Conservation (phyloP, 192 early-diverging fungal species). For the Entomortierella beljakovae region DNA sequence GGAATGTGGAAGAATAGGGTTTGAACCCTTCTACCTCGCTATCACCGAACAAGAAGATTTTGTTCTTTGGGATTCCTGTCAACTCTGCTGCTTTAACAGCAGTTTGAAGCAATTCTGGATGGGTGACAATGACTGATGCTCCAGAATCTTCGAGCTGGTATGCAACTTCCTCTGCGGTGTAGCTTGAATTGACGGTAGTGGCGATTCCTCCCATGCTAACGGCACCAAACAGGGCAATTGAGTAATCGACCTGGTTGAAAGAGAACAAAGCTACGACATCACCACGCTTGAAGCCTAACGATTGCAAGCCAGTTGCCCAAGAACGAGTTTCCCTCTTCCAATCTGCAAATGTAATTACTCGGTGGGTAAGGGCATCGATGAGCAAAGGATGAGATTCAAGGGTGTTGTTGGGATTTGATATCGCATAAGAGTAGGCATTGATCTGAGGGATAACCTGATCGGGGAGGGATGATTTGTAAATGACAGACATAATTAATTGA, state of each 20-base stretch:
- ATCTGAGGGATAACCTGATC: conserved; percentile 55
- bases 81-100: conserved; percentile 52
- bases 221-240: conserved; percentile 30
- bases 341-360: conserved; percentile 55
- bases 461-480: conserved; percentile 50
- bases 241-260: conserved; percentile 74
- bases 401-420: conserved; percentile 52
- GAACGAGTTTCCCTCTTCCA: conserved; percentile 44
- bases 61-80: conserved; percentile 43
- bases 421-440: conserved; percentile 57
- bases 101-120: conserved; percentile 33
- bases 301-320: conserved; percentile 59
- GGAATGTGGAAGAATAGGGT: conserved; percentile 42
- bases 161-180: conserved; percentile 79
- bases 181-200: conserved; percentile 84
- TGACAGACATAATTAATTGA: conserved; percentile 21
- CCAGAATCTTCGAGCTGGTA: conserved; percentile 78
- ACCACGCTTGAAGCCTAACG: conserved; percentile 69
- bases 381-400: conserved; percentile 54
- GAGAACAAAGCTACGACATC: conserved; percentile 78
- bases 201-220: conserved; percentile 68
- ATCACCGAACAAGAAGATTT: conserved; percentile 62
- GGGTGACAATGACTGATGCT: conserved; percentile 75
- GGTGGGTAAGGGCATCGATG: conserved; percentile 54
- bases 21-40: conserved; percentile 38